A percentile compares a stretch with the other conserved stretches of the same genome.
These are phyloP conservation scores for Komagataella populi DNA, from an alignment of 805 yeast species.

Conservation along the genomic window DNA sequence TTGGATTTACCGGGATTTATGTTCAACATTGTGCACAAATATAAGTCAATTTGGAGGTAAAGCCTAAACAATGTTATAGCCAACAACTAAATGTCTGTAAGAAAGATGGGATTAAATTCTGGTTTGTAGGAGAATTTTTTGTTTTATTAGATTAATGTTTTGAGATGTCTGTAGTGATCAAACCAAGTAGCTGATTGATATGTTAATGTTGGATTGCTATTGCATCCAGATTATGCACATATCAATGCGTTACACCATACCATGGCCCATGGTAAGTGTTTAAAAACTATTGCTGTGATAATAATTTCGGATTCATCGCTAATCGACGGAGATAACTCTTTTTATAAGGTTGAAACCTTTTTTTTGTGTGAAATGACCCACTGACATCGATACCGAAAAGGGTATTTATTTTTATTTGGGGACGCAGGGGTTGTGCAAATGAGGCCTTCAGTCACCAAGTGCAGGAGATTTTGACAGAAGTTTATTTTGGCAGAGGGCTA, in stretches of 20 bases:
- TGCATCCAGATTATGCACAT: not conserved
- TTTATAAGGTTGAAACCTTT: not conserved
- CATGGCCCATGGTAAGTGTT: no score
- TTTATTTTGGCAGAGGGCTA: not conserved
- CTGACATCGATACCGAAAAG: not conserved
- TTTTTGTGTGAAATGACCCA: not conserved
- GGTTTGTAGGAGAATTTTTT: no score
- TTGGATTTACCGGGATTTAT: no score
- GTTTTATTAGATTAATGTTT: no score
- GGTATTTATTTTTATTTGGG: not conserved
- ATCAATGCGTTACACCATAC: not conserved
- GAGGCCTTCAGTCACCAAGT: not conserved
- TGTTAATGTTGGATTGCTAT: no score
- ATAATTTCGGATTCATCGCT: not conserved
- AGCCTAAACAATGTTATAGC: no score
- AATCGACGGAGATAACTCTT: not conserved
- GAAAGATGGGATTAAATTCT: no score
- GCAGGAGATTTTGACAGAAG: not conserved
- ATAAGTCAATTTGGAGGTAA: no score
- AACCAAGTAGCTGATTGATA: no score
- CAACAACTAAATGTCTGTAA: no score
- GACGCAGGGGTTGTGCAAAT: not conserved
- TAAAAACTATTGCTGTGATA: not conserved
- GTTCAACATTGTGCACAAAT: no score
- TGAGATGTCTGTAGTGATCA: no score